These are phyloP conservation scores for Rhodocollybia butyracea DNA, from an alignment of 768 basidiomycete genomes.

Conservation along the genomic window DNA sequence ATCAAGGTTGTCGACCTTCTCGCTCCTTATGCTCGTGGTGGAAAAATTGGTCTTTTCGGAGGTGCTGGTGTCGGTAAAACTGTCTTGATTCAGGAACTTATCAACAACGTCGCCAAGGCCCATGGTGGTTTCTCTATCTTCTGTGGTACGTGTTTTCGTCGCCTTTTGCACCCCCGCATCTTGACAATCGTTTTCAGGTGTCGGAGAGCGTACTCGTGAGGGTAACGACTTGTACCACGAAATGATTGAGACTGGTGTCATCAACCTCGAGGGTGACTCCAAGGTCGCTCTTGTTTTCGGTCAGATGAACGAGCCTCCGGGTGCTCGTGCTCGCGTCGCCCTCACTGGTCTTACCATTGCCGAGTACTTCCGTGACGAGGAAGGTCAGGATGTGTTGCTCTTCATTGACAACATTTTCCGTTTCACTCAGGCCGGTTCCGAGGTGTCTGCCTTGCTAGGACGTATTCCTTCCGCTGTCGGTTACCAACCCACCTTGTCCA, in stretches of 20 bases:
- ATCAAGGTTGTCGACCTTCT: slow-evolving; percentile 99
- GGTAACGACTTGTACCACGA: slow-evolving; percentile 99
- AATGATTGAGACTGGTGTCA: slow-evolving; percentile 99
- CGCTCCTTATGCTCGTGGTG: slow-evolving; percentile 99
- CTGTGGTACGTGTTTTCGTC: slow-evolving; percentile 59
- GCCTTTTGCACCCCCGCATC: background rate
- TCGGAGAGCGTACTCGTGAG: slow-evolving; percentile 99
- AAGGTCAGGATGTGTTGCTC: slow-evolving; percentile 99
- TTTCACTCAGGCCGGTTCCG: slow-evolving; percentile 99
- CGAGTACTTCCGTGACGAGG: slow-evolving; percentile 99
- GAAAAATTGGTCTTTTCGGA: slow-evolving; percentile 99
- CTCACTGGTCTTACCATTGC: slow-evolving; percentile 99
- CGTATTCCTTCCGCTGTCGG: slow-evolving; percentile 99
- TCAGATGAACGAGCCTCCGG: slow-evolving; percentile 99
- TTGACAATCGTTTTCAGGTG: slow-evolving; percentile 54
- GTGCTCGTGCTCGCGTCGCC: slow-evolving; percentile 99
- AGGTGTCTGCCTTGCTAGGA: slow-evolving; percentile 98
- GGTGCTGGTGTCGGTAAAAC: slow-evolving; percentile 99
- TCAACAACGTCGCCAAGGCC: slow-evolving; percentile 99
- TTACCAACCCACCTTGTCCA: slow-evolving; percentile 99
- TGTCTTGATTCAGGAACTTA: slow-evolving; percentile 98
- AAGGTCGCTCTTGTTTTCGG: slow-evolving; percentile 99
- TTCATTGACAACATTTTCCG: slow-evolving; percentile 99
- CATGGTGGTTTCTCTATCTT: slow-evolving; percentile 99
- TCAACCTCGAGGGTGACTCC: slow-evolving; percentile 99